Evolutionary conservation across 805 yeast genomes (phyloP).

Genomic region (Candida methanosorbosa): DNA sequence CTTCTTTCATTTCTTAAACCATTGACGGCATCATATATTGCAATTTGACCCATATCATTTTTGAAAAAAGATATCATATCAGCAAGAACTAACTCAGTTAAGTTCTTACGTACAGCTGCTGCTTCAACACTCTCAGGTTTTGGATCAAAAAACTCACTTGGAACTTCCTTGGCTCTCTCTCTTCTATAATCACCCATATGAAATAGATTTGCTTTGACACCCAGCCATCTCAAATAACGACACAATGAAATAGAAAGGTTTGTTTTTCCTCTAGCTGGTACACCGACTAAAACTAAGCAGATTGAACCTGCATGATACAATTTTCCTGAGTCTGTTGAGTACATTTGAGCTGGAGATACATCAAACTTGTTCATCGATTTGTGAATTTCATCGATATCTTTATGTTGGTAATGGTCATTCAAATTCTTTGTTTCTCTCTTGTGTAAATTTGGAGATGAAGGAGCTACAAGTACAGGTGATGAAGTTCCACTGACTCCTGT

Average conservation of each 20-base stretch:
- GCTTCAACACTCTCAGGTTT: slow-evolving; percentile 39
- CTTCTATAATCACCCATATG: slow-evolving; percentile 91
- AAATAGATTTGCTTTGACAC: slow-evolving; percentile 85
- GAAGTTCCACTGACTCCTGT: slow-evolving; percentile 3
- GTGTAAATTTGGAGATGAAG: slow-evolving; percentile 9
- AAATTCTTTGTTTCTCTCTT: background rate
- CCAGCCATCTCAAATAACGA: slow-evolving; percentile 90
- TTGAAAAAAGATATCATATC: slow-evolving; percentile 69
- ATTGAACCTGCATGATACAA: slow-evolving; percentile 94
- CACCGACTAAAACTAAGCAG: slow-evolving; percentile 79
- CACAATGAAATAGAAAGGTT: slow-evolving; percentile 86
- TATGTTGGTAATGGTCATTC: slow-evolving; percentile 4
- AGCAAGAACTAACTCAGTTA: slow-evolving; percentile 53
- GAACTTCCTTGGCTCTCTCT: slow-evolving; percentile 38
- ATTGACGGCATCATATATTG: slow-evolving; percentile 92
- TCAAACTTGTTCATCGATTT: slow-evolving; percentile 49
- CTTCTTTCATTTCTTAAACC: slow-evolving; percentile 64
- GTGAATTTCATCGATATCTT: slow-evolving; percentile 57
- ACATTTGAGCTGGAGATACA: slow-evolving; percentile 86
- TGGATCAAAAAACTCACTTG: slow-evolving; percentile 64
- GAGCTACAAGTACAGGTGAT: slow-evolving; percentile 6
- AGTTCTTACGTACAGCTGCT: slow-evolving; percentile 41
- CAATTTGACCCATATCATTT: slow-evolving; percentile 83
- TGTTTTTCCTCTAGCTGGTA: slow-evolving; percentile 96
- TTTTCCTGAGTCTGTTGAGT: slow-evolving; percentile 87